phyloP scores from a whole-genome alignment of 139 green algal genomes.

The Edaphochlamys debaryana region DNA sequence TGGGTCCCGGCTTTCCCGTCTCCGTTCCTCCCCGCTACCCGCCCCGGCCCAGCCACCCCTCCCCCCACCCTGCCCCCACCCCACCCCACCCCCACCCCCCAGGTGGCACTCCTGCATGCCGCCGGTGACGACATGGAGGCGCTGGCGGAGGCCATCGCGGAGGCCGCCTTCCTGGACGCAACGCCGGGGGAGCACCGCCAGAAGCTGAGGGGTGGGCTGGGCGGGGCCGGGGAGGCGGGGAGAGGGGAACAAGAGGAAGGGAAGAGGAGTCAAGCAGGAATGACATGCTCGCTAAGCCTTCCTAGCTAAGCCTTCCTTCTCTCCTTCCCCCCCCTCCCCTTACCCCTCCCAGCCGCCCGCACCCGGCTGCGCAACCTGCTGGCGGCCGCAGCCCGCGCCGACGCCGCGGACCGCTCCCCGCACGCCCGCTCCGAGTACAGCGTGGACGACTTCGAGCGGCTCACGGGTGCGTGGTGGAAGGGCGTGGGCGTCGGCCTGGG shows the following conservation, averaged over 20 bases:
- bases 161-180: slow-evolving; percentile 75
- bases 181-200: slow-evolving; percentile 83
- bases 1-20: too few relatives aligned
- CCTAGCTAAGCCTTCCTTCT: too few relatives aligned
- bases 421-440: slow-evolving; percentile 82
- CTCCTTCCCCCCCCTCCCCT: too few relatives aligned
- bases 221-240: not conserved
- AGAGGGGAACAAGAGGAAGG: too few relatives aligned
- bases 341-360: slow-evolving; percentile 80
- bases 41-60: too few relatives aligned
- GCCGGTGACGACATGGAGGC: slow-evolving; percentile 76
- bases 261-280: too few relatives aligned
- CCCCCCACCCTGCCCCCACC: too few relatives aligned
- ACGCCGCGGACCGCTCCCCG: slow-evolving; percentile 58
- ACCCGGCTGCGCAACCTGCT: slow-evolving; percentile 74
- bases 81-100: too few relatives aligned
- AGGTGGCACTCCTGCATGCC: slow-evolving; percentile 50
- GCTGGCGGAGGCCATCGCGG: slow-evolving; percentile 72
- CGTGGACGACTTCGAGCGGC: slow-evolving; percentile 67
- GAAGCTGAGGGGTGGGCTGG: slow-evolving; percentile 75
- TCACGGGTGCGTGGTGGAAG: slow-evolving; percentile 42
- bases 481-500: not conserved
- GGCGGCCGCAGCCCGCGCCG: slow-evolving; percentile 48
- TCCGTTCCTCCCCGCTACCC: too few relatives aligned
- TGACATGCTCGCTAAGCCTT: too few relatives aligned